A percentile compares a stretch with the other conserved stretches of the same genome.
Evolutionary conservation across 495 filamentous ascomycete genomes (phyloP).

Genomic region (Acidiella bohemica): DNA sequence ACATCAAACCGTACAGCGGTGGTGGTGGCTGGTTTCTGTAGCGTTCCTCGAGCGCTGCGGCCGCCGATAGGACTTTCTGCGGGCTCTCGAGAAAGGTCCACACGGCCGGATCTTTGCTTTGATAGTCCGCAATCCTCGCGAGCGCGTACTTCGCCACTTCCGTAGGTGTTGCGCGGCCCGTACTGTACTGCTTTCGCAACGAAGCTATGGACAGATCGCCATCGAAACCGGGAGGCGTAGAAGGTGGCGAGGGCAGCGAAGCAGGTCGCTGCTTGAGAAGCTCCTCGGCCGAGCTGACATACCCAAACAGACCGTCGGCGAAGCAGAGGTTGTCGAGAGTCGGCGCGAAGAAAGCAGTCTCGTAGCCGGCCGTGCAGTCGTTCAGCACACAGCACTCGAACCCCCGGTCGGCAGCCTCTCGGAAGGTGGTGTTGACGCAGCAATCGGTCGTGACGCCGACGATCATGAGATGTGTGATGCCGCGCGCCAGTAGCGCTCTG

Average conservation of each 20-base stretch:
- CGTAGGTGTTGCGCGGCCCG: conserved; percentile 22
- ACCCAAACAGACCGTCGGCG: conserved; percentile 12
- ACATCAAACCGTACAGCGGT: conserved; percentile 50
- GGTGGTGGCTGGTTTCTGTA: conserved; percentile 39
- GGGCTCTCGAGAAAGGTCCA: conserved; percentile 39
- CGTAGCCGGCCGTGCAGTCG: conserved; percentile 13
- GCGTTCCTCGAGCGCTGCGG: conserved; percentile 31
- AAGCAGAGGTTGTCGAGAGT: conserved; percentile 12
- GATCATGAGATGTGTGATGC: conserved; percentile 54
- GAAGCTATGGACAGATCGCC: conserved; percentile 24
- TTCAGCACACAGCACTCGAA: conserved; percentile 43
- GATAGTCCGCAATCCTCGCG: conserved; percentile 27
- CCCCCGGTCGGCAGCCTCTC: conserved; percentile 63
- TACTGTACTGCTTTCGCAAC: conserved; percentile 28
- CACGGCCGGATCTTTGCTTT: conserved; percentile 36
- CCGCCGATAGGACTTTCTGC: conserved; percentile 31
- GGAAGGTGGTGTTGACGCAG: conserved; percentile 54
- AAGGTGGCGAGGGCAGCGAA: not conserved
- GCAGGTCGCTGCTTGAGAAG: not conserved
- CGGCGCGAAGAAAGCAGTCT: conserved; percentile 3
- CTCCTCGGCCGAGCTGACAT: conserved; percentile 4
- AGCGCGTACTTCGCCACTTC: conserved; percentile 33
- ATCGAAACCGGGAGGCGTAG: conserved; percentile 2
- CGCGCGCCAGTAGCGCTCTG: conserved; percentile 43
- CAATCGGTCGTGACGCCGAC: conserved; percentile 59